These are phyloP conservation scores for Stellera chamaejasme DNA, from an alignment of 345 rosid species.

Conservation along the genomic window DNA sequence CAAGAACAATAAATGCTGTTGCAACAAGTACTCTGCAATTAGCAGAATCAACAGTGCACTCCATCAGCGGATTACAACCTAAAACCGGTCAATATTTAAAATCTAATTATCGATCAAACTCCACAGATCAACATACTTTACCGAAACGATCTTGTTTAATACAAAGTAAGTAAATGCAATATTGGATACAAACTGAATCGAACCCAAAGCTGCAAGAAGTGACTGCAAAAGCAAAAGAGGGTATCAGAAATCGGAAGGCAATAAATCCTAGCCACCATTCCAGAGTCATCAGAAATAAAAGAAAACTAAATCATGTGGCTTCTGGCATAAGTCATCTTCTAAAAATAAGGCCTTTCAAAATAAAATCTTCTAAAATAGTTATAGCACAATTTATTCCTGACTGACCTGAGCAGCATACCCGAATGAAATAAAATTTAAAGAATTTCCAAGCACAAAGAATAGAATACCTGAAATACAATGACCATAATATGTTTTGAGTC, in stretches of 20 bases:
- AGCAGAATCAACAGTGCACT: constrained; percentile 7
- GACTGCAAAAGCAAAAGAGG: constrained; percentile 50
- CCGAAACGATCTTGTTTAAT: constrained; percentile 78
- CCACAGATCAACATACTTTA: constrained; percentile 65
- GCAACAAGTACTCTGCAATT: constrained; percentile 75
- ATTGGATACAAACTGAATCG: constrained; percentile 93
- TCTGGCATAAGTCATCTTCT: too few species aligned
- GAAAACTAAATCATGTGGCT: too few species aligned
- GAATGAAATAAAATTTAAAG: constrained; percentile 93
- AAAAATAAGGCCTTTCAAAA: too few species aligned
- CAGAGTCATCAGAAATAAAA: constrained; percentile 2
- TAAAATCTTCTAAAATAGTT: too few species aligned
- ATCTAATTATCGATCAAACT: constrained; percentile 16
- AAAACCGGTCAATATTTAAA: background rate
- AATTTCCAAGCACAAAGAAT: constrained; percentile 86
- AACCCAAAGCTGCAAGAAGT: constrained; percentile 97
- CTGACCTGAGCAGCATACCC: constrained; percentile 99
- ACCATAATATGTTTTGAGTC: constrained; percentile 7
- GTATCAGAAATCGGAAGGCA: constrained; percentile 4
- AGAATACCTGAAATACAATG: constrained; percentile 60
- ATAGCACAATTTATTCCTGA: constrained; percentile 5
- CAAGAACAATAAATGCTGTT: constrained; percentile 90
- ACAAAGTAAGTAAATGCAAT: constrained; percentile 94
- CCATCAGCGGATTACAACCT: constrained; percentile 4
- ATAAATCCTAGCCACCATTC: background rate